Percentiles rank a stretch among this genome's conserved stretches.
Conservation (phyloP, 2,329 filamentous ascomycete genomes). For the Camillea tinctor region DNA sequence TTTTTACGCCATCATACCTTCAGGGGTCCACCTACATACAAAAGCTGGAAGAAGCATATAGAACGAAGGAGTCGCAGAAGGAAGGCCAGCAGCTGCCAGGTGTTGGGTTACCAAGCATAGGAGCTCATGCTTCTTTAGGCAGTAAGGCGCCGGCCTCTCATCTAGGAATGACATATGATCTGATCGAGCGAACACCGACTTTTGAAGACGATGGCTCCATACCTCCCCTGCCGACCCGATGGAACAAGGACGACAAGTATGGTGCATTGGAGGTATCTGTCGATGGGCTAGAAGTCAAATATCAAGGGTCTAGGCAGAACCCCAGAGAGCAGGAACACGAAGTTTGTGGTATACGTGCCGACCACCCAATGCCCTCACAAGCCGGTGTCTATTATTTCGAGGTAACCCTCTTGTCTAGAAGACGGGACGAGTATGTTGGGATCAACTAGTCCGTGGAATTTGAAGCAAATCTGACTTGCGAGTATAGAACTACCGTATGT, state of each 20-base stretch:
- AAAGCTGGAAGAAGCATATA: slow-evolving; percentile 69
- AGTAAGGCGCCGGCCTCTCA: slow-evolving; percentile 62
- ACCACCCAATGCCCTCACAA: slow-evolving; percentile 83
- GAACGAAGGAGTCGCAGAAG: slow-evolving; percentile 53
- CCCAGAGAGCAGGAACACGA: slow-evolving; percentile 63
- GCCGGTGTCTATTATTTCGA: slow-evolving; percentile 97
- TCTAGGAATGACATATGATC: slow-evolving; percentile 77
- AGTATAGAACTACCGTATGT: slow-evolving; percentile 55
- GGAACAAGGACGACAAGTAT: slow-evolving; percentile 78
- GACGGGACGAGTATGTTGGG: slow-evolving; percentile 53
- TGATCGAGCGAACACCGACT: slow-evolving; percentile 72
- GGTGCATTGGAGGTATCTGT: slow-evolving; percentile 69
- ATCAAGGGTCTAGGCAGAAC: slow-evolving; percentile 43
- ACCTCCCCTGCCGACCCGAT: slow-evolving; percentile 73
- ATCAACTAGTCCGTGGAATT: background rate
- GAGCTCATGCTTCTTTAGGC: slow-evolving; percentile 42
- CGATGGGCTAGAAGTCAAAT: slow-evolving; percentile 72
- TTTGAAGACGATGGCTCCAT: slow-evolving; percentile 58
- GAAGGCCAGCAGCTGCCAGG: slow-evolving; percentile 46
- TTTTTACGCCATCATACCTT: slow-evolving; percentile 86
- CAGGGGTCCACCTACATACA: slow-evolving; percentile 74
- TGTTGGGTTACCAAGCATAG: slow-evolving; percentile 12
- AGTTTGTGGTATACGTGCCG: slow-evolving; percentile 76
- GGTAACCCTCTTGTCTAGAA: slow-evolving; percentile 51
- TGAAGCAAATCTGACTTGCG: slow-evolving; percentile 10